These are phyloP conservation scores for Suillus discolor DNA, from an alignment of 768 basidiomycete genomes.

Conservation along the genomic window DNA sequence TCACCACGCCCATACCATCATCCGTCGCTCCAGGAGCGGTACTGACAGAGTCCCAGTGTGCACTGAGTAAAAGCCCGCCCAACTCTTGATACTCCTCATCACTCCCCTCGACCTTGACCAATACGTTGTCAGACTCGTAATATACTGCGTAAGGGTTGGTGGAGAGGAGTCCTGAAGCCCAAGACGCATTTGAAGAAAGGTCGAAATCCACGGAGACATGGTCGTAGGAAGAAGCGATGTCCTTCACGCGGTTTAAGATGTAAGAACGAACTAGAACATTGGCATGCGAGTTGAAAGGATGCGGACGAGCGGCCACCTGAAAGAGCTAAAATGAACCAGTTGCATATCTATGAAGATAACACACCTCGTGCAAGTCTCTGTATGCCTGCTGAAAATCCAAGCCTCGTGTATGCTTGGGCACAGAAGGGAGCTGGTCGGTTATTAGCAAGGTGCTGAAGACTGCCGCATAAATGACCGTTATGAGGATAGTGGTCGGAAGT, in stretches of 20 bases:
- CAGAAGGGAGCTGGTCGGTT: conserved; percentile 48
- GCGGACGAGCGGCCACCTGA: conserved; percentile 69
- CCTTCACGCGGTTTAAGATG: conserved; percentile 54
- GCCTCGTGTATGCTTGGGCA: conserved; percentile 47
- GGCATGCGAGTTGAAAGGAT: conserved; percentile 76
- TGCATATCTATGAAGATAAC: conserved; percentile 14
- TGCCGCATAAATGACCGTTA: conserved; percentile 47
- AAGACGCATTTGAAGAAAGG: conserved; percentile 50
- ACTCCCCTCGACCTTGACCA: conserved; percentile 63
- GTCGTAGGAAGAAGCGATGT: conserved; percentile 43
- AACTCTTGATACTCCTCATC: conserved; percentile 34
- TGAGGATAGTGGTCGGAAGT: conserved; percentile 47
- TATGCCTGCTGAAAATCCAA: conserved; percentile 57
- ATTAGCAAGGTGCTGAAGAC: conserved; percentile 49
- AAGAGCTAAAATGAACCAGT: not conserved
- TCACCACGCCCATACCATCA: conserved; percentile 73
- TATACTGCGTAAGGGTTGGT: conserved; percentile 39
- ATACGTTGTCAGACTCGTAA: conserved; percentile 68
- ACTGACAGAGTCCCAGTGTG: conserved; percentile 83
- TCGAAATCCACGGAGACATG: conserved; percentile 59
- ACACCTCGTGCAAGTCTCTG: conserved; percentile 57
- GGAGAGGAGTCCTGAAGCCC: conserved; percentile 30
- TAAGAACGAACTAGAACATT: conserved; percentile 69
- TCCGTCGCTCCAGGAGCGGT: conserved; percentile 77
- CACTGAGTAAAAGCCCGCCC: conserved; percentile 69